Evolutionary conservation across 768 basidiomycete genomes (phyloP).

Genomic region (Leccinum barrowsii): DNA sequence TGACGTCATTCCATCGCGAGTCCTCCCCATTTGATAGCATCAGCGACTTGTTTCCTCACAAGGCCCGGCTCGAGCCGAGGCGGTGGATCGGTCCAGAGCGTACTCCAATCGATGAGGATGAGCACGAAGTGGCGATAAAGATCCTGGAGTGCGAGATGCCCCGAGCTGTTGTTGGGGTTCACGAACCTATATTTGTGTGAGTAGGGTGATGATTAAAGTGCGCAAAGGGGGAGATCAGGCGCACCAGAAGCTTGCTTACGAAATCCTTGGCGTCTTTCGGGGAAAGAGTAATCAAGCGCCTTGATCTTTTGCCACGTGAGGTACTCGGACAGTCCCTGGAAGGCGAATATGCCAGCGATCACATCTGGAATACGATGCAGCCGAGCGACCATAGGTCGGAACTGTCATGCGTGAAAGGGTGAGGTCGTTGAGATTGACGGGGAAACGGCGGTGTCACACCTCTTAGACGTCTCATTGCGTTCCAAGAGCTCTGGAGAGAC

Average conservation of each 20-base stretch:
- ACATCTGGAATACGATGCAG: conserved; percentile 90
- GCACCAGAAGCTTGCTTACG: conserved; percentile 71
- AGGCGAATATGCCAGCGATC: conserved; percentile 87
- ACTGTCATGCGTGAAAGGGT: conserved; percentile 36
- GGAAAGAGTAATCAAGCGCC: conserved; percentile 80
- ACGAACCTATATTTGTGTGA: conserved; percentile 41
- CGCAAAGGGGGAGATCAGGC: not conserved
- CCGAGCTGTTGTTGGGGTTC: conserved; percentile 63
- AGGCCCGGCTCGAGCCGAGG: too few relatives aligned
- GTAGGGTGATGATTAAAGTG: not conserved
- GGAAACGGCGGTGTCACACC: conserved; percentile 38
- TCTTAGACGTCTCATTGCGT: conserved; percentile 66
- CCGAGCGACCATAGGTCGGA: conserved; percentile 96
- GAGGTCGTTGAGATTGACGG: not conserved
- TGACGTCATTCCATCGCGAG: too few relatives aligned
- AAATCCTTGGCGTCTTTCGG: conserved; percentile 78
- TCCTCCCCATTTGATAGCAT: too few relatives aligned
- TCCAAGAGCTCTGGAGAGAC: conserved; percentile 84
- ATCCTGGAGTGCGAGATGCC: conserved; percentile 37
- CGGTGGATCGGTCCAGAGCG: too few relatives aligned
- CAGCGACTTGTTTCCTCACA: too few relatives aligned
- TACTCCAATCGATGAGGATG: conserved; percentile 59
- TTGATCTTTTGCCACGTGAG: conserved; percentile 95
- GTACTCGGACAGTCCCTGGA: conserved; percentile 88
- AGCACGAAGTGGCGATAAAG: conserved; percentile 46